These are phyloP conservation scores for Raffaelea albimanens DNA, from an alignment of 2,329 filamentous ascomycete genomes.

Conservation along the genomic window DNA sequence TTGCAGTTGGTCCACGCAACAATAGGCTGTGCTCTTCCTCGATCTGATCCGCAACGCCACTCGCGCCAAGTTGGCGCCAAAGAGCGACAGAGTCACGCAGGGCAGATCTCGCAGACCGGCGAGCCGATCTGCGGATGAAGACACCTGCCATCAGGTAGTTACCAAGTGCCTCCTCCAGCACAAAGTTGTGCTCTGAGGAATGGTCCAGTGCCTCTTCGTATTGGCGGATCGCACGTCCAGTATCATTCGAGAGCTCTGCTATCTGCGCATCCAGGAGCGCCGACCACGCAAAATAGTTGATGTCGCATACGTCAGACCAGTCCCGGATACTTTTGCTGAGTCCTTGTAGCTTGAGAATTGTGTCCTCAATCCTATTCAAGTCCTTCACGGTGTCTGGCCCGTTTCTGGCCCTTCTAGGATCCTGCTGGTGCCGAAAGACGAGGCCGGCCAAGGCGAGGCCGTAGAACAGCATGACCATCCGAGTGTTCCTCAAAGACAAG, in stretches of 20 bases:
- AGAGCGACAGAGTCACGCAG: constrained; percentile 58
- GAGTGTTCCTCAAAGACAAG: constrained; percentile 51
- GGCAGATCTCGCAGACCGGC: constrained; percentile 59
- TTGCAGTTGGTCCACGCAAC: constrained; percentile 51
- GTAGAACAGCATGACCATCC: constrained; percentile 49
- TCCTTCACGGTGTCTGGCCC: constrained; percentile 27
- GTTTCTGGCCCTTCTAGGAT: constrained; percentile 30
- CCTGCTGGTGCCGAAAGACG: constrained; percentile 38
- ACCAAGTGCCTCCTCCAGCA: constrained; percentile 63
- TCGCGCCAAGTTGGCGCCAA: constrained; percentile 60
- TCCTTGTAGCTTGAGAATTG: constrained; percentile 41
- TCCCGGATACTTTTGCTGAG: constrained; percentile 53
- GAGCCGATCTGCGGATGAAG: constrained; percentile 54
- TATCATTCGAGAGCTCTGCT: constrained; percentile 49
- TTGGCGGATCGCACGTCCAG: constrained; percentile 47
- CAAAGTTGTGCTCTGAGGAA: constrained; percentile 54
- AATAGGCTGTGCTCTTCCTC: constrained; percentile 59
- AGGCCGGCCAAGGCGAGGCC: constrained; percentile 46
- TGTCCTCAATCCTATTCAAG: constrained; percentile 25
- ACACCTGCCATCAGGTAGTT: constrained; percentile 67
- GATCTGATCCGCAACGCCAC: constrained; percentile 58
- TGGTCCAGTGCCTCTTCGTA: constrained; percentile 69
- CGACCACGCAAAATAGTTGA: constrained; percentile 66
- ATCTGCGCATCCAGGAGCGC: constrained; percentile 60
- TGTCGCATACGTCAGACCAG: constrained; percentile 53